phyloP scores from a whole-genome alignment of 768 basidiomycete genomes.

The Rhizopogon rudus region DNA sequence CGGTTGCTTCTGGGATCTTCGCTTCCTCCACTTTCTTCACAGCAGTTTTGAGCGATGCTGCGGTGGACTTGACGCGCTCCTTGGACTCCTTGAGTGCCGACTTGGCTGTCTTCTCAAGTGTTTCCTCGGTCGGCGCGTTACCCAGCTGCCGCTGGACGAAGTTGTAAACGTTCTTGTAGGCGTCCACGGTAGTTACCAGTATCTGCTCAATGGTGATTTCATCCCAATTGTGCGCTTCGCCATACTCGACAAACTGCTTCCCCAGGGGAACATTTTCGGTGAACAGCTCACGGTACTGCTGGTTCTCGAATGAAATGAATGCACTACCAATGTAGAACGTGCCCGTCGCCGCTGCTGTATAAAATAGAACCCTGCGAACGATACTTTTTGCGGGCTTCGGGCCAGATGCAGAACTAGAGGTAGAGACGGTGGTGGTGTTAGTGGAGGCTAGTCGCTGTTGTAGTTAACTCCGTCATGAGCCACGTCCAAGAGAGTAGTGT shows the following conservation, averaged over 20 bases:
- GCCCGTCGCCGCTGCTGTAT: slow-evolving; percentile 61
- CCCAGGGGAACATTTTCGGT: slow-evolving; percentile 75
- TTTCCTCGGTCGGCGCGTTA: slow-evolving; percentile 36
- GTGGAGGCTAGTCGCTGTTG: slow-evolving; percentile 63
- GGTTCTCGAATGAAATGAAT: slow-evolving; percentile 72
- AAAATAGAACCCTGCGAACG: slow-evolving; percentile 59
- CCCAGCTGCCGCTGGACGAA: slow-evolving; percentile 42
- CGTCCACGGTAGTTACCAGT: slow-evolving; percentile 47
- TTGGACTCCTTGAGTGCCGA: slow-evolving; percentile 39
- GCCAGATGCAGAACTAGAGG: slow-evolving; percentile 14
- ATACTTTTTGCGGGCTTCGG: slow-evolving; percentile 51
- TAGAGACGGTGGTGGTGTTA: slow-evolving; percentile 30
- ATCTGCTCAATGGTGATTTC: slow-evolving; percentile 59
- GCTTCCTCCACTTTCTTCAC: slow-evolving; percentile 34
- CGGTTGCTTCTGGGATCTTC: slow-evolving; percentile 17
- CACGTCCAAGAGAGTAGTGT: not conserved
- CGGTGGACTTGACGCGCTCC: slow-evolving; percentile 36
- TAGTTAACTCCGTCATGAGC: slow-evolving; percentile 5
- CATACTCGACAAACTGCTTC: slow-evolving; percentile 72
- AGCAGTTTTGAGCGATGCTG: slow-evolving; percentile 44
- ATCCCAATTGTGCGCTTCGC: slow-evolving; percentile 78
- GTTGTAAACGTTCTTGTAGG: slow-evolving; percentile 42
- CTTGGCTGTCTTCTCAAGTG: slow-evolving; percentile 28
- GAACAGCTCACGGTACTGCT: slow-evolving; percentile 84
- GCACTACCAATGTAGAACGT: slow-evolving; percentile 83